Conservation (phyloP, 495 filamentous ascomycete genomes). For the Penicillium herquei region DNA sequence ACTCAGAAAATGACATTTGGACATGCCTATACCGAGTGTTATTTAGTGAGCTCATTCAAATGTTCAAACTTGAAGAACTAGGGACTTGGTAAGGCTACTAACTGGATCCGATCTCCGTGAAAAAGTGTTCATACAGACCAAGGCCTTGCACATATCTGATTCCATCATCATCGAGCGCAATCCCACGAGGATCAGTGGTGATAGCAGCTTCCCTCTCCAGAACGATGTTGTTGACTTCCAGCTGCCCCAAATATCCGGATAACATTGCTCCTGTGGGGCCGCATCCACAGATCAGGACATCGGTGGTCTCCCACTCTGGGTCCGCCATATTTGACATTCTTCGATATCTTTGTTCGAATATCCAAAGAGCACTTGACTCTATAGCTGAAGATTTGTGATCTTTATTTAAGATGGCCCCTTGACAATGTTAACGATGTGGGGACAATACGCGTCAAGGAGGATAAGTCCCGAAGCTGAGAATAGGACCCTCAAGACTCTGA, state of each 20-base stretch:
- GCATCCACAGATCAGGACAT: conserved; percentile 41
- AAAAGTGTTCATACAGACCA: conserved; percentile 41
- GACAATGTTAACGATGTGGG: too few relatives aligned
- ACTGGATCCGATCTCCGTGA: conserved; percentile 33
- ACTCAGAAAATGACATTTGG: conserved; percentile 25
- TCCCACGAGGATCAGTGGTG: conserved; percentile 49
- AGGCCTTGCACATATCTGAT: conserved; percentile 46
- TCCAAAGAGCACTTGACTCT: too few relatives aligned
- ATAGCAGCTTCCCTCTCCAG: conserved; percentile 47
- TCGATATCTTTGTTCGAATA: too few relatives aligned
- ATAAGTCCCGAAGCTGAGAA: too few relatives aligned
- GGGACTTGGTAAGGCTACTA: not conserved
- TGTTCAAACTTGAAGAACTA: not conserved
- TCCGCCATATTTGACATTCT: not conserved
- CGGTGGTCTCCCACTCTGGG: conserved; percentile 24
- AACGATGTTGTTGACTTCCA: conserved; percentile 29
- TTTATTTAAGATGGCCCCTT: too few relatives aligned
- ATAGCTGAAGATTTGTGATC: too few relatives aligned
- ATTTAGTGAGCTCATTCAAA: not conserved
- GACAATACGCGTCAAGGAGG: too few relatives aligned
- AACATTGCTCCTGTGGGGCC: conserved; percentile 40
- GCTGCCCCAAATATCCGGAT: conserved; percentile 30
- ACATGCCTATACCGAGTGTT: conserved; percentile 20
- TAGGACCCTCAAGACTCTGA: too few relatives aligned
- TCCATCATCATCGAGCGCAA: conserved; percentile 51